phyloP scores from a whole-genome alignment of 2,329 filamentous ascomycete genomes.

The Aspergillus ruber region DNA sequence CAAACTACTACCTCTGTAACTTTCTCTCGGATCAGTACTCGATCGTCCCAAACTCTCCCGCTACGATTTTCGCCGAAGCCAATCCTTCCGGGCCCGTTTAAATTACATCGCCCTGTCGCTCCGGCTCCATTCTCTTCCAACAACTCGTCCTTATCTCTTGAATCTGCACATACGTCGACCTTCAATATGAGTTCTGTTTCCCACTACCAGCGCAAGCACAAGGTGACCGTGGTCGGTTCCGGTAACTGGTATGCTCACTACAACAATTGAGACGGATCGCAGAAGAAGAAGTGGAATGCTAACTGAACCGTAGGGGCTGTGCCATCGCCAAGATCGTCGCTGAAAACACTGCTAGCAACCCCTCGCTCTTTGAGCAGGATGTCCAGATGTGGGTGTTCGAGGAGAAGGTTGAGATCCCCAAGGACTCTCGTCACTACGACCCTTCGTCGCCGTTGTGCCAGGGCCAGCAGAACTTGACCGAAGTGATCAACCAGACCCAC shows the following conservation, averaged over 20 bases:
- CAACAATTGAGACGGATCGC: constrained; percentile 9
- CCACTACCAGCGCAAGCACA: constrained; percentile 31
- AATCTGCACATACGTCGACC: neutral
- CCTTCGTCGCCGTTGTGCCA: constrained; percentile 68
- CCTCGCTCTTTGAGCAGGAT: constrained; percentile 74
- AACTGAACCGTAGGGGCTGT: constrained; percentile 73
- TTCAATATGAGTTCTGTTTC: constrained; percentile 27
- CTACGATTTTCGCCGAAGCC: constrained; percentile 6
- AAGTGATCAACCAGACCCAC: constrained; percentile 83
- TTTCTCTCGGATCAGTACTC: neutral
- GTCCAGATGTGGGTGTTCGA: constrained; percentile 99
- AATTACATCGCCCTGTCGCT: constrained; percentile 8
- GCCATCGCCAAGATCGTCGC: constrained; percentile 96
- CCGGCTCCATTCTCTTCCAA: constrained; percentile 5
- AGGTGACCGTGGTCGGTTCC: constrained; percentile 74
- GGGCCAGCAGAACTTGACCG: constrained; percentile 76
- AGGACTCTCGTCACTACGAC: constrained; percentile 68
- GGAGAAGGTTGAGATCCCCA: constrained; percentile 71
- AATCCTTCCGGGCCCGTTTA: constrained; percentile 13
- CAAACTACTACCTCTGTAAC: neutral
- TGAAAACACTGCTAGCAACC: constrained; percentile 76
- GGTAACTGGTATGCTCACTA: constrained; percentile 72
- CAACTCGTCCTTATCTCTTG: constrained; percentile 13
- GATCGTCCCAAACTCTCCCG: neutral
- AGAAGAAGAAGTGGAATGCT: constrained; percentile 62